phyloP scores from a whole-genome alignment of 305 asterid genomes.

The Fraxinus platypoda region DNA sequence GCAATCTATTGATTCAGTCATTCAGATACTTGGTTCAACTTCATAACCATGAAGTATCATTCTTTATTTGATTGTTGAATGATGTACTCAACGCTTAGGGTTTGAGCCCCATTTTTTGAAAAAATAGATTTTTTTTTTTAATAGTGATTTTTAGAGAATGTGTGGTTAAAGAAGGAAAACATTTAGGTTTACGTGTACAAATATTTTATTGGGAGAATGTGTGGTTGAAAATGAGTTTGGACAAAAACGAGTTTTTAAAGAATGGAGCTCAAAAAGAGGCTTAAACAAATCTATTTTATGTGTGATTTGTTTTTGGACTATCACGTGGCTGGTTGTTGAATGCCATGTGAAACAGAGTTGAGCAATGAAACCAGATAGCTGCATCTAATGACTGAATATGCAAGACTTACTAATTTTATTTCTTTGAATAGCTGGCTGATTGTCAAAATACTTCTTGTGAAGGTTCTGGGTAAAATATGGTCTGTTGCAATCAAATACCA shows the following conservation, averaged over 20 bases:
- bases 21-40: background rate
- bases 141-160: no score
- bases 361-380: background rate
- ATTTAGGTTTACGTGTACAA: no score
- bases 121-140: no score
- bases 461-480: constrained; percentile 93
- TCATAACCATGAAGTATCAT: background rate
- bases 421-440: constrained; percentile 25
- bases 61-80: background rate
- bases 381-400: constrained; percentile 2
- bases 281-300: background rate
- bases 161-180: no score
- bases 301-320: background rate
- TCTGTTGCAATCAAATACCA: constrained; percentile 91
- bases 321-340: background rate
- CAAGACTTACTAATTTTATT: constrained; percentile 4
- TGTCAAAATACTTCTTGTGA: constrained; percentile 26
- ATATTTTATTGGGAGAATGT: no score
- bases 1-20: constrained; percentile 1
- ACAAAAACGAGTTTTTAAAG: no score
- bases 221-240: no score
- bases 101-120: no score
- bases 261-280: no score
- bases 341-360: background rate
- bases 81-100: background rate